These are phyloP conservation scores for Kodamaea hsintzibuensis DNA, from an alignment of 805 yeast species.

Conservation along the genomic window DNA sequence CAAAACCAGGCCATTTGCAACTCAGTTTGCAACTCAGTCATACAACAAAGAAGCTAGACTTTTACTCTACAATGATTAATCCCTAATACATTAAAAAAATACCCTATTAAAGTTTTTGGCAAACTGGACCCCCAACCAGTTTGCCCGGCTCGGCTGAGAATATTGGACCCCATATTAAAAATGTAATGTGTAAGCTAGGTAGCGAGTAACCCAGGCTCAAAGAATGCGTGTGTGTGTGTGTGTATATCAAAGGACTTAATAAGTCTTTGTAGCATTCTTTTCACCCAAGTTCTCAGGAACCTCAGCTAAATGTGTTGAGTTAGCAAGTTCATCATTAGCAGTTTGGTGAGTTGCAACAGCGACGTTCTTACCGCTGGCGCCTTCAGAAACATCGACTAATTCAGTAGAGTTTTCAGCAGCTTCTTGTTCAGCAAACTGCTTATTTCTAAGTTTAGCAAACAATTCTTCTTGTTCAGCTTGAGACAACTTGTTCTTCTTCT, in stretches of 20 bases:
- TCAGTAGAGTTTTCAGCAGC: background rate
- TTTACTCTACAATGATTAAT: background rate
- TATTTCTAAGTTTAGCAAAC: constrained; percentile 28
- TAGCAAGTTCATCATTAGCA: constrained; percentile 2
- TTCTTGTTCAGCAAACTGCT: constrained; percentile 3
- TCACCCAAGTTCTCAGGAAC: constrained; percentile 7
- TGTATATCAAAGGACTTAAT: background rate
- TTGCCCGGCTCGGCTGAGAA: constrained; percentile 9
- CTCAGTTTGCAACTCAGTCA: too few species aligned
- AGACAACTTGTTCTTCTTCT: constrained; percentile 34
- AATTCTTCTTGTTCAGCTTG: constrained; percentile 35
- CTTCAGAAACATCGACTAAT: constrained; percentile 1
- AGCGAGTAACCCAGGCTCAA: background rate
- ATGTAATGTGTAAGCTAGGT: background rate
- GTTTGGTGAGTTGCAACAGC: background rate
- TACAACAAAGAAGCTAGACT: too few species aligned
- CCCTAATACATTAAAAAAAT: constrained; percentile 5
- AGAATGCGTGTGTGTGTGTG: constrained; percentile 6
- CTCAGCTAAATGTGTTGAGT: background rate
- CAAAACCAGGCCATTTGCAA: too few species aligned
- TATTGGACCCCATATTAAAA: constrained; percentile 4
- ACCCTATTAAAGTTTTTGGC: constrained; percentile 4
- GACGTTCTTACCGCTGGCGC: constrained; percentile 7
- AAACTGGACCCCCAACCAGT: constrained; percentile 10
- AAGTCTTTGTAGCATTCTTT: constrained; percentile 6